Percentiles rank a stretch among this genome's conserved stretches.
These are phyloP conservation scores for Narthecium ossifragum DNA, from an alignment of 106 monocot species.

Conservation along the genomic window DNA sequence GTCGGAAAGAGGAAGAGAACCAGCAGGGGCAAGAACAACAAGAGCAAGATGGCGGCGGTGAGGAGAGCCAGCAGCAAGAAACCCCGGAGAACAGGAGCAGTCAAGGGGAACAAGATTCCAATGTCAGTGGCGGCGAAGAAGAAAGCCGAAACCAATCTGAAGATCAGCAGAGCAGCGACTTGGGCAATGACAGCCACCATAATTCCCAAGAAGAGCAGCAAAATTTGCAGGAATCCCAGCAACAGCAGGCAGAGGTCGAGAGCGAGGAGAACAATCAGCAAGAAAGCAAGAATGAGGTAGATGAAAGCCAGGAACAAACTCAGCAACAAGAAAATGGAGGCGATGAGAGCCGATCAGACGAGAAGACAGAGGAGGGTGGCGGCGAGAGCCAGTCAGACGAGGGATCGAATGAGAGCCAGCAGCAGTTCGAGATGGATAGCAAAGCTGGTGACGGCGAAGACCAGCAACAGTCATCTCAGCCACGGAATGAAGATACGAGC, in stretches of 20 bases:
- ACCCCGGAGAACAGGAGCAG: background rate
- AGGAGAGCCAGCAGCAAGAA: background rate
- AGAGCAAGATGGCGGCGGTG: background rate
- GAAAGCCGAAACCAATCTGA: conserved; percentile 5
- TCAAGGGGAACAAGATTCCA: background rate
- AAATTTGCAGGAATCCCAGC: conserved; percentile 6
- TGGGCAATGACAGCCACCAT: background rate
- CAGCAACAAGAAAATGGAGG: background rate
- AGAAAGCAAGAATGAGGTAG: background rate
- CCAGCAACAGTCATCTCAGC: background rate
- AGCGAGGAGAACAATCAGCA: background rate
- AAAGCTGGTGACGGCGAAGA: background rate
- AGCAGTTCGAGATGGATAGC: conserved; percentile 1
- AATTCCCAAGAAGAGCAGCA: conserved; percentile 13
- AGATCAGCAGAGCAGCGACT: conserved; percentile 9
- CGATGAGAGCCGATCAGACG: background rate
- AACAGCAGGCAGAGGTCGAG: conserved; percentile 7
- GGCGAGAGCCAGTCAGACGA: no score
- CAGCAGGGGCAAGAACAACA: background rate
- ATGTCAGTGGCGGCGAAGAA: background rate
- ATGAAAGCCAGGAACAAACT: background rate
- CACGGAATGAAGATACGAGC: background rate
- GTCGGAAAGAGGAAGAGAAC: background rate
- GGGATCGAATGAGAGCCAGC: background rate
- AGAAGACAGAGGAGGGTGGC: conserved; percentile 1